phyloP scores from a whole-genome alignment of 1,139 yeast genomes.

The Kluyveromyces sp. region DNA sequence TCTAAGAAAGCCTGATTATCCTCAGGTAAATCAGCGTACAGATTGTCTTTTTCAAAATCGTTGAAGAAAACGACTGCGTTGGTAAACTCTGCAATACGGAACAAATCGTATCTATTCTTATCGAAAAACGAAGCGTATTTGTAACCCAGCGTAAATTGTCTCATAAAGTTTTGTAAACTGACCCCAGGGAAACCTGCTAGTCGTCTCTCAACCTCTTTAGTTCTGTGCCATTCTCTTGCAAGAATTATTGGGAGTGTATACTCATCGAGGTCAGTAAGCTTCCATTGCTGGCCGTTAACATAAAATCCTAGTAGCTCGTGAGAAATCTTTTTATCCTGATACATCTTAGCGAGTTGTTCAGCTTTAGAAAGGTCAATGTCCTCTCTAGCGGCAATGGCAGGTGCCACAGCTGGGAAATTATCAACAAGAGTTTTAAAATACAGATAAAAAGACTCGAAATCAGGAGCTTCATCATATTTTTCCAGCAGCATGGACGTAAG shows the following conservation, averaged over 20 bases:
- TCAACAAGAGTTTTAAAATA: constrained; percentile 37
- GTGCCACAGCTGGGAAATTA: constrained; percentile 47
- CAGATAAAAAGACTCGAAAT: constrained; percentile 30
- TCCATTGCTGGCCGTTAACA: constrained; percentile 51
- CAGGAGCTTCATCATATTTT: constrained; percentile 25
- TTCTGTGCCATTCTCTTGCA: constrained; percentile 15
- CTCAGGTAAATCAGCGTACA: constrained; percentile 41
- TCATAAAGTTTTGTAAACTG: not conserved
- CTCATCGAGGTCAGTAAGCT: constrained; percentile 20
- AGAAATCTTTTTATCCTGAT: constrained; percentile 21
- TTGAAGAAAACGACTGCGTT: constrained; percentile 62
- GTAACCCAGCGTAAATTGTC: not conserved
- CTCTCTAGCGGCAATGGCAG: constrained; percentile 16
- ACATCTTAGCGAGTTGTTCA: constrained; percentile 11
- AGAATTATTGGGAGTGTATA: constrained; percentile 19
- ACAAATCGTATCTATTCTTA: constrained; percentile 26
- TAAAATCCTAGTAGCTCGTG: constrained; percentile 43
- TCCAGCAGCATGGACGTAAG: constrained; percentile 40
- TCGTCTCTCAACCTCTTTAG: constrained; percentile 10
- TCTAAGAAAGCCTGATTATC: constrained; percentile 41
- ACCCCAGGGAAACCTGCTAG: constrained; percentile 7
- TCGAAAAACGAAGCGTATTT: not conserved
- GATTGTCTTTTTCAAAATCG: constrained; percentile 59
- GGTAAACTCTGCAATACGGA: constrained; percentile 25
- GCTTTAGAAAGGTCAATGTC: constrained; percentile 13